Evolutionary conservation across 768 basidiomycete species (phyloP), one percentile per base, ranked within the genome.

Genomic region (Podaxis mareebaensis): DNA sequence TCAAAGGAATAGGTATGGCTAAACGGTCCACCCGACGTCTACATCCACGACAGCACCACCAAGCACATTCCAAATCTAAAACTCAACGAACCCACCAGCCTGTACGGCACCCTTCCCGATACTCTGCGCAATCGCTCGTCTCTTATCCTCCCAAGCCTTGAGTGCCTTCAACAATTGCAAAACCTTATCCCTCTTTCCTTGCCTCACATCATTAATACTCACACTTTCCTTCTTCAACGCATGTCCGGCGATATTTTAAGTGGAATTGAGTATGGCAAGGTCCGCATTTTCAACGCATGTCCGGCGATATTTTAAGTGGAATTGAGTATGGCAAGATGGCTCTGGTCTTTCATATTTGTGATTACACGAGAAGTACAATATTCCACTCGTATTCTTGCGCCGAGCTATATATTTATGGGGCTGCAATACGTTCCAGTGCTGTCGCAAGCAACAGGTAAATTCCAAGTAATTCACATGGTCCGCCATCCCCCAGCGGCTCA

Each of bases 141-240:
- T 75, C 76, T 89, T 90, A 44, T 95, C 92, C 72, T 93, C 90
- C 93, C 93, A 93, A 0, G 76, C 73, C 75, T 87, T 91, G 68
- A 95, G 72, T 39, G 90, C 90, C 67, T 81, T 86, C 69, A 98
- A 73, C 38, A 98, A 77, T 73, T 94, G 89, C 3, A 89, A 68
- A 64, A 96, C 85, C 78, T 93, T 95, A 51, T 91, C 89, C 53
- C 86, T 80, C 72, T 90, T 92, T 33, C 92, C 93, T 64, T 86
- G 85, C 56, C 93, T 82, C 38, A 99, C 82, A 74, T 99, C 96
- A 71, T 96, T 96, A 76, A 97, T 95, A 68, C 92, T 95, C 36
- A 97, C 90, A 65, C 88, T 86, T 8, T 92, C 95, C 81, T 96
- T 92, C 76, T 91, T 90, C 62, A 96, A 26, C 26, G 26, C 26